Evolutionary conservation across 805 yeast species (phyloP).

Genomic region (Spathaspora girioi): DNA sequence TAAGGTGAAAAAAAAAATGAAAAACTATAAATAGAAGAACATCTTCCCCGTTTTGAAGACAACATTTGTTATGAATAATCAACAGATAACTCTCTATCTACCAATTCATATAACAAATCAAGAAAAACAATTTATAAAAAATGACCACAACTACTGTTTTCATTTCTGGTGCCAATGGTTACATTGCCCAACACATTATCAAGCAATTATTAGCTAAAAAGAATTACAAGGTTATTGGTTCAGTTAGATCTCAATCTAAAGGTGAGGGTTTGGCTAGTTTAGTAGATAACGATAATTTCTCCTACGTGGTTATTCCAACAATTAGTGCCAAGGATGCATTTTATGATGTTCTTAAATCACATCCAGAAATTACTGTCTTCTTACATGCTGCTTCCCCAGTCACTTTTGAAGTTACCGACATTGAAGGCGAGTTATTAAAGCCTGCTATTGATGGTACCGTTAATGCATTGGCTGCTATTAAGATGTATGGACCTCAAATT

Average conservation of each 20-base stretch:
- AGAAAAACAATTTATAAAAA: background rate
- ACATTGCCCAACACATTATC: conserved; percentile 48
- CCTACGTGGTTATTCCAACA: conserved; percentile 18
- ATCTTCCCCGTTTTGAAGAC: no score
- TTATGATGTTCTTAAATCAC: conserved; percentile 17
- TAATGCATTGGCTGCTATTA: conserved; percentile 45
- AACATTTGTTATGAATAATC: background rate
- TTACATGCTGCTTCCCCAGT: conserved; percentile 26
- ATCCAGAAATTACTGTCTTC: conserved; percentile 20
- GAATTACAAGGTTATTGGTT: conserved; percentile 38
- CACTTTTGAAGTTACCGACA: conserved; percentile 13
- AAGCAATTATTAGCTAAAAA: conserved; percentile 29
- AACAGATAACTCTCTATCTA: background rate
- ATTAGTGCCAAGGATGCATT: conserved; percentile 17
- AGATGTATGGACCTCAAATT: conserved; percentile 35
- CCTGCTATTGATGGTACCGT: conserved; percentile 54
- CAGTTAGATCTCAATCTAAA: conserved; percentile 10
- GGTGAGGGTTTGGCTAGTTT: conserved; percentile 33
- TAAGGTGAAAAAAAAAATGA: no score
- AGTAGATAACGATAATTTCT: conserved; percentile 9
- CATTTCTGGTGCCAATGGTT: conserved; percentile 54
- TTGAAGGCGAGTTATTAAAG: conserved; percentile 42
- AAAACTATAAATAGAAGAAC: no score
- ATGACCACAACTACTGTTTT: conserved; percentile 25
- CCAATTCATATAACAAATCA: no score